A percentile compares a stretch with the other conserved stretches of the same genome.
These are phyloP conservation scores for Xylariales sp. DNA, from an alignment of 2,329 filamentous ascomycete genomes.

Conservation along the genomic window DNA sequence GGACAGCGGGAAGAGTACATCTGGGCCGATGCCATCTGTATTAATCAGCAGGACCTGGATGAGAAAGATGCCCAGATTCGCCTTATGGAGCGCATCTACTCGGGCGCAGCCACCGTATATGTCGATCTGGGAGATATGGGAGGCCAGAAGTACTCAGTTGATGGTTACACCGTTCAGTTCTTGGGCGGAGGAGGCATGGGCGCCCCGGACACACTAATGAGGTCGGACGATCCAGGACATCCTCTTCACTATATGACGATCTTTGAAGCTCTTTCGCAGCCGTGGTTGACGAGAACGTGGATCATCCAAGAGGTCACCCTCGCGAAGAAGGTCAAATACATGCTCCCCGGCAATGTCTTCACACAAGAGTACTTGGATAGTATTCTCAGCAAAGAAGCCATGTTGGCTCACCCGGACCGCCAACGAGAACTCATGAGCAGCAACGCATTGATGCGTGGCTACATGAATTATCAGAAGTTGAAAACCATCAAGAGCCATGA, in stretches of 20 bases:
- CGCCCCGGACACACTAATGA: not conserved
- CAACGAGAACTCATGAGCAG: not conserved
- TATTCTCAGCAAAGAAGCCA: not conserved
- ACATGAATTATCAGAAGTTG: slow-evolving; percentile 13
- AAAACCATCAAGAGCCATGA: not conserved
- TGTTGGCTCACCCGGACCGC: not conserved
- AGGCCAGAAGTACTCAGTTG: not conserved
- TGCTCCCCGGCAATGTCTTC: not conserved
- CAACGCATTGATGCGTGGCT: not conserved
- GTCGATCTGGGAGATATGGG: not conserved
- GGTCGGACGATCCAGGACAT: not conserved
- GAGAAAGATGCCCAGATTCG: not conserved
- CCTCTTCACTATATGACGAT: not conserved
- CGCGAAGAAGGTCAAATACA: not conserved
- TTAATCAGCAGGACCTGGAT: not conserved
- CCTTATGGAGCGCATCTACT: slow-evolving; percentile 2
- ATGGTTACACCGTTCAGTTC: not conserved
- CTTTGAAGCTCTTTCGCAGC: not conserved
- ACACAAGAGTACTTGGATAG: not conserved
- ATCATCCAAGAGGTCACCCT: not conserved
- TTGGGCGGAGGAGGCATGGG: not conserved
- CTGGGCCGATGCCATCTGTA: slow-evolving; percentile 1
- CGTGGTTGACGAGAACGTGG: not conserved
- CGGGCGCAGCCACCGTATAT: not conserved
- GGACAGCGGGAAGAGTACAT: slow-evolving; percentile 1